phyloP scores from a whole-genome alignment of 495 filamentous ascomycete genomes.

The Filosporella fistucella region DNA sequence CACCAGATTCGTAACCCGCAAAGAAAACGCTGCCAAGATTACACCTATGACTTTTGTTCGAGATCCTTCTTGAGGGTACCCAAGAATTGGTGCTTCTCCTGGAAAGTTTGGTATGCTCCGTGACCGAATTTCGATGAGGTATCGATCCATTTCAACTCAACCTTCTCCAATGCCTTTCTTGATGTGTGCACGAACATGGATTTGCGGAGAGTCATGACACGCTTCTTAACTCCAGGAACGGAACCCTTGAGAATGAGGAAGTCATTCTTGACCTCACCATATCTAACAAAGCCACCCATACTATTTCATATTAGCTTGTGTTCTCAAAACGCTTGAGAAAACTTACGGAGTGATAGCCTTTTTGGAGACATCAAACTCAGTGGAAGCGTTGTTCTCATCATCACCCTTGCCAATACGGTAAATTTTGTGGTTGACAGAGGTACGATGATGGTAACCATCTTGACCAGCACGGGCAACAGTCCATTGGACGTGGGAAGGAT shows the following conservation, averaged over 20 bases:
- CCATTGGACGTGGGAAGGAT: constrained; percentile 99
- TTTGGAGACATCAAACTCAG: constrained; percentile 95
- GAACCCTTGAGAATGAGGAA: constrained; percentile 98
- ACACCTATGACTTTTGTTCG: constrained; percentile 53
- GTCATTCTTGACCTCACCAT: constrained; percentile 99
- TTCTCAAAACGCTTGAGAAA: neutral
- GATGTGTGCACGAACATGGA: constrained; percentile 98
- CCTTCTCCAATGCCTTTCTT: constrained; percentile 93
- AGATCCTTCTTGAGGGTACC: constrained; percentile 99
- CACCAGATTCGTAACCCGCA: constrained; percentile 53
- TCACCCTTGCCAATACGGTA: constrained; percentile 94
- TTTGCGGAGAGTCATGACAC: constrained; percentile 98
- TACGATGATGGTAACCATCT: constrained; percentile 99
- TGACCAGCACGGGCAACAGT: constrained; percentile 99
- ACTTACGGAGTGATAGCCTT: constrained; percentile 98
- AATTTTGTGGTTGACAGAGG: constrained; percentile 99
- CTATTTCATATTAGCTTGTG: constrained; percentile 38
- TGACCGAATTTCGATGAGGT: constrained; percentile 99
- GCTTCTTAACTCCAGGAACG: constrained; percentile 97
- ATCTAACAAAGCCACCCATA: constrained; percentile 97
- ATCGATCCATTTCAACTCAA: constrained; percentile 99
- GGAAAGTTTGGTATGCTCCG: constrained; percentile 97
- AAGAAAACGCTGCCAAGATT: constrained; percentile 44
- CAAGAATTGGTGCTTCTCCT: constrained; percentile 92
- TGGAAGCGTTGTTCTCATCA: constrained; percentile 86